Evolutionary conservation across 2,329 filamentous ascomycete species (phyloP).

Genomic region (Anthostomella pinea): DNA sequence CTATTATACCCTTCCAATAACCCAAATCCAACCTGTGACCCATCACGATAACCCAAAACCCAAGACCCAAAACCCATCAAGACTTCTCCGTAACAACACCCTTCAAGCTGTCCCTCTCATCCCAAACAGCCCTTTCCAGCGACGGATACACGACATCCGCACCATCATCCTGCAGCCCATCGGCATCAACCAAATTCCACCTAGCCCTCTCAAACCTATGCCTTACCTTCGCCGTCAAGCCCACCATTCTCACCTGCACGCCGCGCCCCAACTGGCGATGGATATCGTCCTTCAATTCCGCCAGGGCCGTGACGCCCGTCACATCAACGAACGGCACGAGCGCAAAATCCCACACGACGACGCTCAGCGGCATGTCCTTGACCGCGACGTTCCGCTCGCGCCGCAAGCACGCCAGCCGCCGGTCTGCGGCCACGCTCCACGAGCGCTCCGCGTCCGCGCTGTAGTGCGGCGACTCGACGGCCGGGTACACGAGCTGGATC

Average conservation of each 20-base stretch:
- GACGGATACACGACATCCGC: constrained; percentile 29
- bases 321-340: constrained; percentile 30
- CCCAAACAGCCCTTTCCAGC: constrained; percentile 28
- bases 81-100: constrained; percentile 28
- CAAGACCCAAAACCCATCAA: constrained; percentile 7
- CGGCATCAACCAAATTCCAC: constrained; percentile 26
- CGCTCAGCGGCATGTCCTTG: constrained; percentile 25
- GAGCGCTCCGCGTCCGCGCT: constrained; percentile 21
- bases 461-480: constrained; percentile 22
- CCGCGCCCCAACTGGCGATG: constrained; percentile 24
- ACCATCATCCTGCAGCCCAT: constrained; percentile 17
- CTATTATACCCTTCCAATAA: no score
- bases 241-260: constrained; percentile 29
- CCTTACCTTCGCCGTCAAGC: constrained; percentile 20
- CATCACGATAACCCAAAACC: neutral
- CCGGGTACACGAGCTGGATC: constrained; percentile 30
- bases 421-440: constrained; percentile 31
- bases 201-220: constrained; percentile 26
- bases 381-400: constrained; percentile 17
- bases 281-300: constrained; percentile 31
- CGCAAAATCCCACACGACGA: constrained; percentile 30
- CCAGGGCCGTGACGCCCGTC: constrained; percentile 30
- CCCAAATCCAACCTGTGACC: no score
- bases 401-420: constrained; percentile 27
- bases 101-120: constrained; percentile 27